Conservation (phyloP, 1,284 basidiomycete genomes). For the Coniferiporia weirii region DNA sequence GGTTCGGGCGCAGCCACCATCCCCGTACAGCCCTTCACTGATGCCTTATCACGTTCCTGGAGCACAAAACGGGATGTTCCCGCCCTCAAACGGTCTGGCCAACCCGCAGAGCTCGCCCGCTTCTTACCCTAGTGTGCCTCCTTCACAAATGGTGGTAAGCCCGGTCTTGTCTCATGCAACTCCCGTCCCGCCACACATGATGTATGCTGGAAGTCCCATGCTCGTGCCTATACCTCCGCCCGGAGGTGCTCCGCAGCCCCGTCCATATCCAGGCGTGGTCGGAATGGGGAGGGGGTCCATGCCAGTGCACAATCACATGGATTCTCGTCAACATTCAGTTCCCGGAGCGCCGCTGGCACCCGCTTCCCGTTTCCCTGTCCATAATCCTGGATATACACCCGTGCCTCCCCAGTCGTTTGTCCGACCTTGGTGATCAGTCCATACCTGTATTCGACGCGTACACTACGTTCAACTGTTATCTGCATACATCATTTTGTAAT, state of each 20-base stretch:
- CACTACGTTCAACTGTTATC: slow-evolving; percentile 11
- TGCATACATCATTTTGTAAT: slow-evolving; percentile 22
- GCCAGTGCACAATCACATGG: slow-evolving; percentile 24
- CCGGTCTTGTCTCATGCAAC: slow-evolving; percentile 57
- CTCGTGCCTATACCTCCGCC: slow-evolving; percentile 48
- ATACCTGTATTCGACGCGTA: slow-evolving; percentile 30
- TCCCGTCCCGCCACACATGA: slow-evolving; percentile 33
- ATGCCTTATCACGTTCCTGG: slow-evolving; percentile 55
- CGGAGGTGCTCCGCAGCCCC: slow-evolving; percentile 21
- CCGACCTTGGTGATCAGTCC: slow-evolving; percentile 27
- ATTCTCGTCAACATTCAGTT: slow-evolving; percentile 32
- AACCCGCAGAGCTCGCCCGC: slow-evolving; percentile 33
- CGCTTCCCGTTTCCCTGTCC: slow-evolving; percentile 26
- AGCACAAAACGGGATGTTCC: slow-evolving; percentile 44
- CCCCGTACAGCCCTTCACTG: slow-evolving; percentile 60
- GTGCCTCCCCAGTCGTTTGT: slow-evolving; percentile 33
- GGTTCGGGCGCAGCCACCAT: slow-evolving; percentile 47
- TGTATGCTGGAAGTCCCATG: slow-evolving; percentile 65
- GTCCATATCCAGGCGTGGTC: slow-evolving; percentile 17
- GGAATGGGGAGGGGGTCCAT: slow-evolving; percentile 21
- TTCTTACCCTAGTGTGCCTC: slow-evolving; percentile 38
- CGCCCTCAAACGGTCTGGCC: slow-evolving; percentile 33
- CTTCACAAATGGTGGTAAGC: slow-evolving; percentile 54
- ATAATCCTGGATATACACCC: slow-evolving; percentile 31
- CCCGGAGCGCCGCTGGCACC: slow-evolving; percentile 26